These are phyloP conservation scores for Carex kokanica DNA, from an alignment of 176 grass and related monocot genomes.

Conservation along the genomic window DNA sequence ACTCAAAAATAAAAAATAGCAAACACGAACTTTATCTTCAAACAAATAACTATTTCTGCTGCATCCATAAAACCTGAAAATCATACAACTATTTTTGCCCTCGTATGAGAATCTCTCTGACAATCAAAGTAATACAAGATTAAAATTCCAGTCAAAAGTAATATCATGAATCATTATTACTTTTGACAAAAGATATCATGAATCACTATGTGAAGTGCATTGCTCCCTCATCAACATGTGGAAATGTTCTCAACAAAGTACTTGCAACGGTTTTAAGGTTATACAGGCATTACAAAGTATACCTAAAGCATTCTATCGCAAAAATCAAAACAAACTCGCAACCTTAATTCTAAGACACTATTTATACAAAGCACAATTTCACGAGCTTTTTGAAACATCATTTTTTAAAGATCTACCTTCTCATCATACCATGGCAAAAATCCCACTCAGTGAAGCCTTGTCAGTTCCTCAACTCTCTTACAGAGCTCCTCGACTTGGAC, in stretches of 20 bases:
- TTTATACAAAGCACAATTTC: conserved; percentile 2
- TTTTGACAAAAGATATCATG: background rate
- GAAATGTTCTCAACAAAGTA: conserved; percentile 6
- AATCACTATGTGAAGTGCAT: background rate
- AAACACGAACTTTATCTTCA: too few species aligned
- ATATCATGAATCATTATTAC: background rate
- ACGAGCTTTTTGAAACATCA: background rate
- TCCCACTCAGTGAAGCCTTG: conserved; percentile 62
- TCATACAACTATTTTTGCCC: too few species aligned
- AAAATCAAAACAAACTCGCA: background rate
- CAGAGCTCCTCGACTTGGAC: conserved; percentile 71
- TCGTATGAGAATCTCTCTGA: too few species aligned
- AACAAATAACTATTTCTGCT: too few species aligned
- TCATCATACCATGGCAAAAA: background rate
- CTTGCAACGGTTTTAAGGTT: background rate
- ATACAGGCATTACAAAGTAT: conserved; percentile 5
- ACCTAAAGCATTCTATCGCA: background rate
- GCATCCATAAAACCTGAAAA: too few species aligned
- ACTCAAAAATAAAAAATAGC: too few species aligned
- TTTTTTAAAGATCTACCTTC: background rate
- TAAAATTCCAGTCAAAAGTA: too few species aligned
- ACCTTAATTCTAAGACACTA: background rate
- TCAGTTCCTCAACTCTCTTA: conserved; percentile 90
- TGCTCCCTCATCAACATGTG: background rate
- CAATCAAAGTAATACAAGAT: too few species aligned